Evolutionary conservation across 2,329 filamentous ascomycete genomes (phyloP), one percentile per base, ranked within the genome.

Genomic region (Venturia nashicola): DNA sequence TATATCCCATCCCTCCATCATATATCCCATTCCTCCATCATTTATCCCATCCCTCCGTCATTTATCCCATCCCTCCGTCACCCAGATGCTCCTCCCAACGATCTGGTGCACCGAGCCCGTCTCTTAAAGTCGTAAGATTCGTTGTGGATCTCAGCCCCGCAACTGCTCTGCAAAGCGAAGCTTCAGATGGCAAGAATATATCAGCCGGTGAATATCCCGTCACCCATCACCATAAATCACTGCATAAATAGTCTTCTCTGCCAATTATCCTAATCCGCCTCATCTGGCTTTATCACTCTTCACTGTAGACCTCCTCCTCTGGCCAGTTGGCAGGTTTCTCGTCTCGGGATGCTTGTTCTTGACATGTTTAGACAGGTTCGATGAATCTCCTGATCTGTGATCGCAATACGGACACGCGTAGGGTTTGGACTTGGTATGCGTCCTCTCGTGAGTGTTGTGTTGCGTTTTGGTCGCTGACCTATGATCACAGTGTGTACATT

Each of bases 361-460:
- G 11, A 63, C 39, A 48, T 63, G 61, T 48, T 63, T 63, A 16
- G 42, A 51, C 32, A 63, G 23, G 20, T 63, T 63, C 9, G 42
- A 51, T 11, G 42, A 51, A 61, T 64, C 62, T 36, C 62, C 62
- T 16, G 43, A 55, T 48, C 55, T 32, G 43, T 62, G 63, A 18
- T 39, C 27, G 51, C 63, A 65, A 27, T 18, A 43, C 34, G 59
- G 63, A 57, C 63, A 65, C 7, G 20, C 40, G 39, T 54, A 65
- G 9, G 63, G 63, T 27, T 65, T 65, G 42, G 55, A 44, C 23
- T 63, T 63, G 2, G 63, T 65, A 48, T 65, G 63, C n/a, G 55
- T 65, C 55, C 63, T 42, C 46, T 65, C 59, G 27, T 65, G 63
- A 27, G 51, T 65, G 43, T 61, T 62, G 32, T 65, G 63, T 59